Evolutionary conservation across 2,329 filamentous ascomycete species (phyloP).

Genomic region (Orbilia oligospora): DNA sequence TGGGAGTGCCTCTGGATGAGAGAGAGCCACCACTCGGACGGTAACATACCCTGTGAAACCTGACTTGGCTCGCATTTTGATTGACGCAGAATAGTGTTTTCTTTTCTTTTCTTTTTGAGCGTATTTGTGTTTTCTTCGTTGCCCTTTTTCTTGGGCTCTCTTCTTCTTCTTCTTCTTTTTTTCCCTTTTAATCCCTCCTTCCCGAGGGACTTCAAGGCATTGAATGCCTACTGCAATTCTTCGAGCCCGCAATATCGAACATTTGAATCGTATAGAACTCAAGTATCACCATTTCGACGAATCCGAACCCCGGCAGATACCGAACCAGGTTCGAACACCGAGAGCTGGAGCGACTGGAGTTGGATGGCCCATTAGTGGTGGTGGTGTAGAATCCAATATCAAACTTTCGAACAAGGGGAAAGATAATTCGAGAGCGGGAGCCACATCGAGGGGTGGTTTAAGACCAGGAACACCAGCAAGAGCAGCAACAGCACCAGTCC

Average conservation of each 20-base stretch:
- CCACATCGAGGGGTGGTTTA: conserved; percentile 18
- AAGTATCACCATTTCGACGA: conserved; percentile 49
- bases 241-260: conserved; percentile 45
- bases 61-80: conserved; percentile 57
- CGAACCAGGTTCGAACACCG: conserved; percentile 43
- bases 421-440: conserved; percentile 11
- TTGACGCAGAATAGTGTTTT: conserved; percentile 49
- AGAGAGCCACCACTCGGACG: conserved; percentile 55
- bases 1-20: conserved; percentile 46
- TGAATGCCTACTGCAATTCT: conserved; percentile 58
- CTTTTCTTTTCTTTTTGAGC: conserved; percentile 48
- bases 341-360: conserved; percentile 50
- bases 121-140: conserved; percentile 27
- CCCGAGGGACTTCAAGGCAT: conserved; percentile 47
- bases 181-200: conserved; percentile 46
- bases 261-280: conserved; percentile 40
- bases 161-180: conserved; percentile 30
- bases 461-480: conserved; percentile 13
- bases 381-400: conserved; percentile 26
- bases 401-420: conserved; percentile 29
- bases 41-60: conserved; percentile 49
- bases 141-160: conserved; percentile 20
- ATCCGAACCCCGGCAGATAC: conserved; percentile 25
- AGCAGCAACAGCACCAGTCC: neutral
- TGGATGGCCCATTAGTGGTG: conserved; percentile 30